Evolutionary conservation across 441 rosid species (phyloP).

Genomic region (Rhodomyrtus psidioides): DNA sequence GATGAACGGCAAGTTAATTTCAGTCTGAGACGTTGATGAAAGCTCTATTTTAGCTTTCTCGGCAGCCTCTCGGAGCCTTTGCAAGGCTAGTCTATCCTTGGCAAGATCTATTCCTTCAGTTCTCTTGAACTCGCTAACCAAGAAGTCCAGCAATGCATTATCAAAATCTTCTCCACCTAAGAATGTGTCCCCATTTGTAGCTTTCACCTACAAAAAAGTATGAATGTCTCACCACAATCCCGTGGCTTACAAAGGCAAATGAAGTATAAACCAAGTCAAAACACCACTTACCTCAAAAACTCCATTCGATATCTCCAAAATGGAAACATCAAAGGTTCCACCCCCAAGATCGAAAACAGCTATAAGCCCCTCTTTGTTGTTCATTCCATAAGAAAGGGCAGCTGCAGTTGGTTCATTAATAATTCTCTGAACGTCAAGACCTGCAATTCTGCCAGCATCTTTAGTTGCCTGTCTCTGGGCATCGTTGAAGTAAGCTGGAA

Average conservation of each 20-base stretch:
- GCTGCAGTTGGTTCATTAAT: constrained; percentile 96
- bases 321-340: constrained; percentile 84
- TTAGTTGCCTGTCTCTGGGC: constrained; percentile 94
- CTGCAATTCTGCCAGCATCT: constrained; percentile 87
- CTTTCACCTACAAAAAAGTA: constrained; percentile 59
- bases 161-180: constrained; percentile 98
- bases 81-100: constrained; percentile 80
- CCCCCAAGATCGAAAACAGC: constrained; percentile 96
- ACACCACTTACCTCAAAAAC: constrained; percentile 66
- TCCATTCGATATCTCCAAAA: constrained; percentile 85
- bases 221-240: neutral
- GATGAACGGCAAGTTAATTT: constrained; percentile 86
- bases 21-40: constrained; percentile 90
- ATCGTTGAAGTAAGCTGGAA: constrained; percentile 88
- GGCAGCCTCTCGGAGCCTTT: constrained; percentile 97
- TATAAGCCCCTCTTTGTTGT: constrained; percentile 84
- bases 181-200: constrained; percentile 95
- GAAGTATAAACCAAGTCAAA: neutral
- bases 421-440: constrained; percentile 82
- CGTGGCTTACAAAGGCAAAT: neutral
- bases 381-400: constrained; percentile 92
- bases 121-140: constrained; percentile 71
- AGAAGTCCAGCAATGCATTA: constrained; percentile 67
- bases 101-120: constrained; percentile 73
- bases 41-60: constrained; percentile 96